These are phyloP conservation scores for Leccinum subspadiceum DNA, from an alignment of 1,284 basidiomycete genomes.

Conservation along the genomic window DNA sequence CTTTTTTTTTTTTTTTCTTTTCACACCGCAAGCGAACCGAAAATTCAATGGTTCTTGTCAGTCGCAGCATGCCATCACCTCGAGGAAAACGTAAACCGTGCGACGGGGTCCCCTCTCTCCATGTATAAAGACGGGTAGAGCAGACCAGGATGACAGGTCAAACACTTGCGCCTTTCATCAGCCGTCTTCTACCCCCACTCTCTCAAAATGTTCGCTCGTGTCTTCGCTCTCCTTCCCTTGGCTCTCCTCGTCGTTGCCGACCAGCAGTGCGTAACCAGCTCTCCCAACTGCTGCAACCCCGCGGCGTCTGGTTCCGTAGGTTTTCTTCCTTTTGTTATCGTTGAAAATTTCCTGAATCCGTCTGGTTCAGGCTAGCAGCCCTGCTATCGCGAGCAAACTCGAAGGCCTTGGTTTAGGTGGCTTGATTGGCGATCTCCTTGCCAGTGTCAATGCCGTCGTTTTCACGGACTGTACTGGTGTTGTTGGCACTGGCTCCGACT, in stretches of 20 bases:
- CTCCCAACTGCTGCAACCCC: background rate
- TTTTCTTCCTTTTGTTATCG: background rate
- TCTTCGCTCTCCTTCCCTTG: background rate
- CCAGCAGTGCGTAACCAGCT: background rate
- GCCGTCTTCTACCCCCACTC: background rate
- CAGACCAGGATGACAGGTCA: background rate
- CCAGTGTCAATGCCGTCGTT: background rate
- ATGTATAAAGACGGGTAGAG: background rate
- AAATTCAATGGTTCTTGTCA: too few species aligned
- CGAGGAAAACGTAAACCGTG: background rate
- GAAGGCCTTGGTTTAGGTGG: background rate
- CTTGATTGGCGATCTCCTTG: background rate
- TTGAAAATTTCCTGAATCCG: background rate
- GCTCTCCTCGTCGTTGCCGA: background rate
- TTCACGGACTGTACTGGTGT: background rate
- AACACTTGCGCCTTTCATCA: background rate
- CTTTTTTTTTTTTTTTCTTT: too few species aligned
- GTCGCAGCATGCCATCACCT: too few species aligned
- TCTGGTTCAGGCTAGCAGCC: background rate
- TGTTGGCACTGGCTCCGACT: background rate
- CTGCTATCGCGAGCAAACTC: background rate
- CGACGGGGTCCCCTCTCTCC: background rate
- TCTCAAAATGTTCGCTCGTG: background rate
- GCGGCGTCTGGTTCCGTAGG: background rate
- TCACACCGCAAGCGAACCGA: too few species aligned